phyloP scores from a whole-genome alignment of 2,329 filamentous ascomycete genomes.

The Fusarium ambrosium region DNA sequence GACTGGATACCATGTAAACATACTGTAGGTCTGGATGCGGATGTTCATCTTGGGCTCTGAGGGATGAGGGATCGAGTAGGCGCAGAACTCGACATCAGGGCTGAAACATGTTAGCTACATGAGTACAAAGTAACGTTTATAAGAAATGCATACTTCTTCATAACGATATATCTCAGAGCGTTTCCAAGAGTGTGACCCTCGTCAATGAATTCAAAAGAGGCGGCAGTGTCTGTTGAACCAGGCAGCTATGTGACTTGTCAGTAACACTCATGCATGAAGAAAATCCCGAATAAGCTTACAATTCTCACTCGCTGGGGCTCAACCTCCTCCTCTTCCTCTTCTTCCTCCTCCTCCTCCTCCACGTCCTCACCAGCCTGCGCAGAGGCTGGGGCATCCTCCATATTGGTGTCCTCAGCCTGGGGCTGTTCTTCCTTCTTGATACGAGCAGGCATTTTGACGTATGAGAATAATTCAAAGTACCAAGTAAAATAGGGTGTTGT shows the following conservation, averaged over 20 bases:
- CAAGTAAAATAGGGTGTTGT: background rate
- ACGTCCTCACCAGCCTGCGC: slow-evolving; percentile 52
- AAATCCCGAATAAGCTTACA: slow-evolving; percentile 56
- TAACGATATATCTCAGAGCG: slow-evolving; percentile 92
- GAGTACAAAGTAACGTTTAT: too few species aligned
- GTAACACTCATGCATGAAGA: background rate
- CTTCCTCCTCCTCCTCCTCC: slow-evolving; percentile 57
- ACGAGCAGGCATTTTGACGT: slow-evolving; percentile 55
- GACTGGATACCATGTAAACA: slow-evolving; percentile 49
- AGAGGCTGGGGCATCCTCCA: slow-evolving; percentile 61
- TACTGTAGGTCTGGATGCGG: slow-evolving; percentile 96
- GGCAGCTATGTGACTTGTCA: slow-evolving; percentile 72
- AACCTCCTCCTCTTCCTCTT: slow-evolving; percentile 62
- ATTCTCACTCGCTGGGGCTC: slow-evolving; percentile 72
- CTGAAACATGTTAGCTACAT: slow-evolving; percentile 61
- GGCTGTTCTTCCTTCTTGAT: slow-evolving; percentile 53
- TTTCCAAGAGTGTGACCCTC: slow-evolving; percentile 98
- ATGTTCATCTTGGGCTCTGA: slow-evolving; percentile 98
- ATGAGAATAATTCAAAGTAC: background rate
- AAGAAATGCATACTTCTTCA: slow-evolving; percentile 87
- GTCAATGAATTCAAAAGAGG: slow-evolving; percentile 93
- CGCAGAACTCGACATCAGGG: slow-evolving; percentile 97
- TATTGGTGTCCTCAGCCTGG: slow-evolving; percentile 53
- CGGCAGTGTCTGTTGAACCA: slow-evolving; percentile 87
- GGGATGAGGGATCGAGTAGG: slow-evolving; percentile 97